phyloP scores from a whole-genome alignment of 208 protist species.

The Trypanosoma lewisi region DNA sequence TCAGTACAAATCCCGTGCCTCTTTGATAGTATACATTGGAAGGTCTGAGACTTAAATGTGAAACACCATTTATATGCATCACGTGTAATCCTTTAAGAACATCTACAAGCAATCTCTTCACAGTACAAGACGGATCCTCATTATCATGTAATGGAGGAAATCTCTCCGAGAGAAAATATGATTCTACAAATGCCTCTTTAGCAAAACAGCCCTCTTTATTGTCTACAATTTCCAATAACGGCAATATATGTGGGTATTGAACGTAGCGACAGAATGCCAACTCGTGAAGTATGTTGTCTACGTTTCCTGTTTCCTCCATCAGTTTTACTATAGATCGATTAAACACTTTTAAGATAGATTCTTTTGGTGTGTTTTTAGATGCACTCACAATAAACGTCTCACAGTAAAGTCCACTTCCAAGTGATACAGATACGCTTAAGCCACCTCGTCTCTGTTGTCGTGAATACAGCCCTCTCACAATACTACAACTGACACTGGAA shows the following conservation, averaged over 20 bases:
- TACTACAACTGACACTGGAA: constrained; percentile 5
- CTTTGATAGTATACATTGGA: constrained; percentile 73
- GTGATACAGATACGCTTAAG: constrained; percentile 45
- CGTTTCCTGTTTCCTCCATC: background rate
- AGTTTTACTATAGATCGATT: constrained; percentile 37
- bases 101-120: constrained; percentile 57
- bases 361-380: constrained; percentile 38
- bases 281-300: background rate
- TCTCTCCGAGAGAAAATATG: constrained; percentile 24
- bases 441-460: constrained; percentile 27
- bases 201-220: constrained; percentile 61
- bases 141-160: constrained; percentile 23
- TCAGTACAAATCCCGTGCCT: constrained; percentile 41
- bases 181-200: constrained; percentile 54
- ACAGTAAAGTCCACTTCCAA: constrained; percentile 49
- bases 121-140: constrained; percentile 18
- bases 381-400: constrained; percentile 67
- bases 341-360: constrained; percentile 71
- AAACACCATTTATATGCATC: constrained; percentile 69
- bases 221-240: constrained; percentile 73
- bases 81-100: constrained; percentile 56
- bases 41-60: constrained; percentile 56
- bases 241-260: constrained; percentile 61
- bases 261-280: constrained; percentile 52
- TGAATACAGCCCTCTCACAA: background rate